A percentile compares a stretch with the other conserved stretches of the same genome.
Conservation (phyloP, 2,329 filamentous ascomycete genomes). For the Knufia fluminis region DNA sequence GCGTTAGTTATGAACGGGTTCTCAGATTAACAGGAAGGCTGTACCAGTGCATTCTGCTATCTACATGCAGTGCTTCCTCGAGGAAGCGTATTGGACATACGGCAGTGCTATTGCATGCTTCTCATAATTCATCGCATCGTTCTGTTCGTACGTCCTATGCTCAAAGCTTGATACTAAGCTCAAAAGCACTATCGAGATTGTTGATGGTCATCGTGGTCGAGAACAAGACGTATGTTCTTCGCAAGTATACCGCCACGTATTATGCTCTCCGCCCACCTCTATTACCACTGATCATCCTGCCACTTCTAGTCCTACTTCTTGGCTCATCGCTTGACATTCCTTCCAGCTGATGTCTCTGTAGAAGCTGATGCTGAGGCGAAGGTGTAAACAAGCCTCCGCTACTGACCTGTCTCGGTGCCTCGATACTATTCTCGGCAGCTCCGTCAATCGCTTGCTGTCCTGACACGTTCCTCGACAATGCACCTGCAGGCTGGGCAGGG, state of each 20-base stretch:
- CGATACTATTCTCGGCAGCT: neutral
- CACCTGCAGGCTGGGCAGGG: neutral
- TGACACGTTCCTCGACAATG: neutral
- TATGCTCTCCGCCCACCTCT: conserved; percentile 27
- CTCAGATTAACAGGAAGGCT: no score
- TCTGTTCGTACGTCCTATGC: neutral
- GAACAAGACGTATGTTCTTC: neutral
- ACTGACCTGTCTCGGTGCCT: conserved; percentile 8
- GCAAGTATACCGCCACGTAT: no score
- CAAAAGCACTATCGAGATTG: no score
- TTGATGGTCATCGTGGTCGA: neutral
- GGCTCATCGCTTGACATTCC: neutral
- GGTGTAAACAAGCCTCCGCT: conserved; percentile 11
- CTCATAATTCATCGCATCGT: neutral
- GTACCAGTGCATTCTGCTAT: no score
- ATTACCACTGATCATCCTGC: conserved; percentile 8
- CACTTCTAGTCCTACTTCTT: conserved; percentile 12
- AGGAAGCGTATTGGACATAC: neutral
- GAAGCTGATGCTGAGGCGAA: conserved; percentile 8
- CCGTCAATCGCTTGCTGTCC: neutral
- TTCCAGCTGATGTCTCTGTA: neutral
- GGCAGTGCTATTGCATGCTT: neutral
- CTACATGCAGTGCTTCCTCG: no score
- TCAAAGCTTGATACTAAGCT: neutral
- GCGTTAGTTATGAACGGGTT: no score